Evolutionary conservation across 768 basidiomycete species (phyloP).

Genomic region (Pleurotus djamor): DNA sequence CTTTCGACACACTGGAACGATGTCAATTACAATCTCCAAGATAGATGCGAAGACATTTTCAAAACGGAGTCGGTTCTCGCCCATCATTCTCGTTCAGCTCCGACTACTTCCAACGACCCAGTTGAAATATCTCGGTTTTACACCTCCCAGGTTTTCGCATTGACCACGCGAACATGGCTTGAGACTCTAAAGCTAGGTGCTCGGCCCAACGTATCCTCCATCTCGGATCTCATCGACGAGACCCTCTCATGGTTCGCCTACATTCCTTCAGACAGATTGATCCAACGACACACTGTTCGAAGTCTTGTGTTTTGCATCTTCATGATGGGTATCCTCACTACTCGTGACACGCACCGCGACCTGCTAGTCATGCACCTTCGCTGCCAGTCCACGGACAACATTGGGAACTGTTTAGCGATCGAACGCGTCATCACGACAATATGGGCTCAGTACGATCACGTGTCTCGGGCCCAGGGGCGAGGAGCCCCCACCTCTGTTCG

Average conservation of each 20-base stretch:
- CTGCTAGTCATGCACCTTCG: slow-evolving; percentile 45
- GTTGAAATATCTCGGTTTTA: neutral
- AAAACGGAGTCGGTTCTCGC: neutral
- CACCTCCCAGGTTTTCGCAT: neutral
- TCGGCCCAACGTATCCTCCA: slow-evolving; percentile 63
- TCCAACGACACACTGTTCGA: slow-evolving; percentile 55
- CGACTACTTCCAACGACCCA: neutral
- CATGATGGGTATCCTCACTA: slow-evolving; percentile 68
- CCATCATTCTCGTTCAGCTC: neutral
- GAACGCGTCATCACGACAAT: slow-evolving; percentile 50
- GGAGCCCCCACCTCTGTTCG: slow-evolving; percentile 5
- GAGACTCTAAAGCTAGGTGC: slow-evolving; percentile 76
- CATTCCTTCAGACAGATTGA: slow-evolving; percentile 27
- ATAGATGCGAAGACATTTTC: neutral
- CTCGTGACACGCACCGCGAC: slow-evolving; percentile 36
- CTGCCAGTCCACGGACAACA: slow-evolving; percentile 47
- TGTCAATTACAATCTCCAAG: neutral
- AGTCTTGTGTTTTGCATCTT: slow-evolving; percentile 80
- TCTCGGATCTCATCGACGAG: slow-evolving; percentile 49
- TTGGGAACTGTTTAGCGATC: slow-evolving; percentile 66
- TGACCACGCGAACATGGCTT: slow-evolving; percentile 49
- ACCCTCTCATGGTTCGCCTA: slow-evolving; percentile 44
- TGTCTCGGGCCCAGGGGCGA: slow-evolving; percentile 11
- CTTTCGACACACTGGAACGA: neutral
- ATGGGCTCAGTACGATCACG: slow-evolving; percentile 44